Conservation (phyloP, 2,329 filamentous ascomycete species). For the Hyphodiscus sp. region DNA sequence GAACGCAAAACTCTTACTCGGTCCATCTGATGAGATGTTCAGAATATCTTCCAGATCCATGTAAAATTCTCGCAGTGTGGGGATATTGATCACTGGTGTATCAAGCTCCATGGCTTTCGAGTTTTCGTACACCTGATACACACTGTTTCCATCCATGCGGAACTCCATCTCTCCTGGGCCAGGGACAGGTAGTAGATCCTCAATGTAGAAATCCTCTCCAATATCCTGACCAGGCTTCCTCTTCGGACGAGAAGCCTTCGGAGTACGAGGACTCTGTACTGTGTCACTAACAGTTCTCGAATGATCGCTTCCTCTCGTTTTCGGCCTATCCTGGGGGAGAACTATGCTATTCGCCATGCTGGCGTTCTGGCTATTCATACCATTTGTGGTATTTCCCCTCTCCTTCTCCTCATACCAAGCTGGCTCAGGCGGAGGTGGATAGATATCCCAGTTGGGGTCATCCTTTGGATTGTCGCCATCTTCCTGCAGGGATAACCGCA, state of each 20-base stretch:
- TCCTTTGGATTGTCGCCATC: slow-evolving; percentile 84
- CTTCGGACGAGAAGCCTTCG: slow-evolving; percentile 47
- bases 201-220: slow-evolving; percentile 84
- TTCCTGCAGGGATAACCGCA: slow-evolving; percentile 75
- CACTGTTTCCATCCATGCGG: slow-evolving; percentile 72
- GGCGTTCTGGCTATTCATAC: slow-evolving; percentile 40
- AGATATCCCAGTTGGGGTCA: slow-evolving; percentile 75
- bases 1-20: slow-evolving; percentile 95
- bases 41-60: slow-evolving; percentile 86
- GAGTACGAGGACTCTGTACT: slow-evolving; percentile 30
- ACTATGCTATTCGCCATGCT: slow-evolving; percentile 35
- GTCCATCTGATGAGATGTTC: slow-evolving; percentile 87
- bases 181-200: slow-evolving; percentile 70
- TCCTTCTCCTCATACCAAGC: slow-evolving; percentile 63
- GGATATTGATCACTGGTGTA: slow-evolving; percentile 73
- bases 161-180: slow-evolving; percentile 63
- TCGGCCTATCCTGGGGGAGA: slow-evolving; percentile 26
- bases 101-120: slow-evolving; percentile 53
- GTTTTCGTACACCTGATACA: slow-evolving; percentile 87
- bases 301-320: slow-evolving; percentile 17
- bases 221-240: slow-evolving; percentile 87
- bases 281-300: slow-evolving; percentile 22
- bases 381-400: slow-evolving; percentile 16
- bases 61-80: slow-evolving; percentile 90
- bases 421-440: slow-evolving; percentile 85